phyloP scores from a whole-genome alignment of 306 rosid species.

The Luffa acutangula region DNA sequence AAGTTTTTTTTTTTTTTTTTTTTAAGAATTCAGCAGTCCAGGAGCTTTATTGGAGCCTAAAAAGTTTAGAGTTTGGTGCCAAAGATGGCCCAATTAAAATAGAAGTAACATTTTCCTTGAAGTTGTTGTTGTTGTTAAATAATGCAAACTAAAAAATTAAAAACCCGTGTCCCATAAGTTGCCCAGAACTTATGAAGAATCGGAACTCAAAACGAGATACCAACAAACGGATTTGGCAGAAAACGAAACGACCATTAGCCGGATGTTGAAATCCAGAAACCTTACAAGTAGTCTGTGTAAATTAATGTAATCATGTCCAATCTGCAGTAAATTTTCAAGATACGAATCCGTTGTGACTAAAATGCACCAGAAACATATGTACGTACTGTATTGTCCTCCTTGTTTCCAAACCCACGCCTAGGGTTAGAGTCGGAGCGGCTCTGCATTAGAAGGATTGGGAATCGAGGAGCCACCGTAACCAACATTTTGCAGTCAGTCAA shows the following conservation, averaged over 20 bases:
- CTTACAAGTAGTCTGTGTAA: not conserved
- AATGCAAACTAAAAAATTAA: not conserved
- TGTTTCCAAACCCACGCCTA: slow-evolving; percentile 12
- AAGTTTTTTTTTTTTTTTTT: too few relatives aligned
- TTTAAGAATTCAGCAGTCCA: too few relatives aligned
- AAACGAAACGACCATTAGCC: not conserved
- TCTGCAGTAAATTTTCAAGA: not conserved
- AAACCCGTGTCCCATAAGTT: not conserved
- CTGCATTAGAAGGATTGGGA: not conserved
- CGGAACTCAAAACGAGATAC: not conserved
- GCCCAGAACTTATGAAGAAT: not conserved
- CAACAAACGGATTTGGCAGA: not conserved
- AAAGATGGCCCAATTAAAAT: too few relatives aligned
- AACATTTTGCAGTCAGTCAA: not conserved
- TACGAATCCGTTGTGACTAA: not conserved
- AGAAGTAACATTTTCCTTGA: too few relatives aligned
- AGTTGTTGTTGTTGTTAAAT: too few relatives aligned
- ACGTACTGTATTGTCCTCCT: slow-evolving; percentile 1
- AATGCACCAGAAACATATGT: not conserved
- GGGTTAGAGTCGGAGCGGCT: slow-evolving; percentile 6
- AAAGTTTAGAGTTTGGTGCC: too few relatives aligned
- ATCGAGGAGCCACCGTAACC: not conserved
- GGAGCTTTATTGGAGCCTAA: too few relatives aligned
- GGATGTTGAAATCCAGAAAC: not conserved
- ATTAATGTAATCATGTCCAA: not conserved